Conservation (phyloP, 2,329 filamentous ascomycete genomes). For the Claviceps maximensis region DNA sequence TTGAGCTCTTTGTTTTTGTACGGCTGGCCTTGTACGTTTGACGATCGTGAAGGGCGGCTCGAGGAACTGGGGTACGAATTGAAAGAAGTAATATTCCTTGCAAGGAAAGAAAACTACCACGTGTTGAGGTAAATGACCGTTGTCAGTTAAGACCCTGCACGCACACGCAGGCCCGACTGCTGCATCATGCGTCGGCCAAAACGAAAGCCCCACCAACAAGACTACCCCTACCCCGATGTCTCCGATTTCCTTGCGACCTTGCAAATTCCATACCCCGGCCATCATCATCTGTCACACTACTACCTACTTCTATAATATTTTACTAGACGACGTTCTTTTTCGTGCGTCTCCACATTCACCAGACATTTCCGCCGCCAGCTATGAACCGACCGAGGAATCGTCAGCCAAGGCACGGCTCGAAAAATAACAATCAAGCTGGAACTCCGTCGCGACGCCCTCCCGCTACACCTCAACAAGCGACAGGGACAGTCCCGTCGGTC, state of each 20-base stretch:
- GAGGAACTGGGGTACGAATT: background rate
- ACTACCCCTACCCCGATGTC: background rate
- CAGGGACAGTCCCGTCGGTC: constrained; percentile 31
- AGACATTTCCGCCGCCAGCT: constrained; percentile 21
- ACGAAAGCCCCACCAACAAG: background rate
- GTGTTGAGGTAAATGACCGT: background rate
- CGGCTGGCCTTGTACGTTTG: background rate
- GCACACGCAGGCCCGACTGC: too few species aligned
- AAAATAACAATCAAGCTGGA: background rate
- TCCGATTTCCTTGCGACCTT: background rate
- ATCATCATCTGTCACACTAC: background rate
- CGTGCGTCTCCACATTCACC: background rate
- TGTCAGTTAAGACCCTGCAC: too few species aligned
- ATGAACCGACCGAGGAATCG: constrained; percentile 23
- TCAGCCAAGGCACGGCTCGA: constrained; percentile 13
- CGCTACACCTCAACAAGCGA: constrained; percentile 21
- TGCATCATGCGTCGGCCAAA: too few species aligned
- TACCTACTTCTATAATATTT: too few species aligned
- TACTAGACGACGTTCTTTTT: background rate
- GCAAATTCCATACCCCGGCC: background rate
- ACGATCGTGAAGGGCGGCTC: background rate
- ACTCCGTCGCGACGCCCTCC: constrained; percentile 10
- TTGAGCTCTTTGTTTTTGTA: background rate
- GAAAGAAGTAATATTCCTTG: background rate
- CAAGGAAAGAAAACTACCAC: background rate